Evolutionary conservation across 2,329 filamentous ascomycete species (phyloP).

Genomic region (Arachnopeziza araneosa): DNA sequence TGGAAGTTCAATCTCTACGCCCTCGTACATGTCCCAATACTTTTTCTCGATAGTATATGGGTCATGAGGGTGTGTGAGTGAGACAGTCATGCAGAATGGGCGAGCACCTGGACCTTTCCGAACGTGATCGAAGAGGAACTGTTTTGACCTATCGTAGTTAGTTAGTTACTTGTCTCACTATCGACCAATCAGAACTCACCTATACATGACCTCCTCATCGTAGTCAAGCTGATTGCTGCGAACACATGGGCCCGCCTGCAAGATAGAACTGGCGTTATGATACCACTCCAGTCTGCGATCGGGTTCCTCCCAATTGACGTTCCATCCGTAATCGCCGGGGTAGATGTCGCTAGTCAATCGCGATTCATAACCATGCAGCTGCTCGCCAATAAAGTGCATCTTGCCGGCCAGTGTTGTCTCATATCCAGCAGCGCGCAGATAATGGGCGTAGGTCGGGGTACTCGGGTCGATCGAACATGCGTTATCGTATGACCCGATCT

Average conservation of each 20-base stretch:
- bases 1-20: conserved; percentile 79
- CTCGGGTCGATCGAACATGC: conserved; percentile 79
- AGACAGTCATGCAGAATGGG: conserved; percentile 85
- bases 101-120: conserved; percentile 67
- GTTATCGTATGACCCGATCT: conserved; percentile 90
- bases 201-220: conserved; percentile 94
- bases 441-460: conserved; percentile 87
- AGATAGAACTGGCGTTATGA: conserved; percentile 89
- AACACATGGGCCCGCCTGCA: conserved; percentile 83
- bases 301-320: conserved; percentile 91
- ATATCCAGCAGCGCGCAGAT: conserved; percentile 77
- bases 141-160: conserved; percentile 49
- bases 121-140: conserved; percentile 87
- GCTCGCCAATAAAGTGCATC: conserved; percentile 96
- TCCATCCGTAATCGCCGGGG: conserved; percentile 90
- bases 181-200: conserved; percentile 28
- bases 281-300: conserved; percentile 87
- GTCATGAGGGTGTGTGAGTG: conserved; percentile 90
- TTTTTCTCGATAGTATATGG: conserved; percentile 91
- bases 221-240: conserved; percentile 94
- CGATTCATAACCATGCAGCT: conserved; percentile 90
- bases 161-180: conserved; percentile 7
- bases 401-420: conserved; percentile 89
- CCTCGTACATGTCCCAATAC: conserved; percentile 90
- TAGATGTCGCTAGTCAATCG: conserved; percentile 94